A percentile compares a stretch with the other conserved stretches of the same genome.
phyloP scores from a whole-genome alignment of 1,139 yeast species.

The Magnusiomyces fungicola region DNA sequence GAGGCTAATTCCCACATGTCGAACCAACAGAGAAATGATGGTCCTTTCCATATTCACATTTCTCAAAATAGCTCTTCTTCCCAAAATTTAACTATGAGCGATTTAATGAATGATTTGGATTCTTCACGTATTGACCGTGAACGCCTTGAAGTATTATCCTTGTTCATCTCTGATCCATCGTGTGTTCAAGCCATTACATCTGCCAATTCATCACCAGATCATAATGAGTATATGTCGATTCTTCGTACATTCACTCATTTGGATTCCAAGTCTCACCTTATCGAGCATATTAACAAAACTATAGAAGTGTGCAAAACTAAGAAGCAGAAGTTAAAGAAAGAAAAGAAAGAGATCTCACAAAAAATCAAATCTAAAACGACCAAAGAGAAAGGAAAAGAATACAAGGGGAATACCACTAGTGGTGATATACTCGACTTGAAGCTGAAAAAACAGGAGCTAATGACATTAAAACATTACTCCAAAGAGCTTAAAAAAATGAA shows the following conservation, averaged over 20 bases:
- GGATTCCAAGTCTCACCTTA: slow-evolving; percentile 8
- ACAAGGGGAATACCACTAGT: too few species aligned
- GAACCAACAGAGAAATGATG: neutral
- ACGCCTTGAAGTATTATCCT: slow-evolving; percentile 5
- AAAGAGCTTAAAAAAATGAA: too few species aligned
- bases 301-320: neutral
- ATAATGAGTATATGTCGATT: slow-evolving; percentile 1
- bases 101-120: slow-evolving; percentile 1
- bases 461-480: too few species aligned
- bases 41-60: neutral
- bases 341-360: too few species aligned
- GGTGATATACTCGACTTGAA: too few species aligned
- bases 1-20: neutral
- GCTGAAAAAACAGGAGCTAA: too few species aligned
- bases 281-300: slow-evolving; percentile 6
- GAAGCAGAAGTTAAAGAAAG: too few species aligned
- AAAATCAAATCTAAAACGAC: too few species aligned
- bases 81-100: neutral
- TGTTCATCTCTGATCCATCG: slow-evolving; percentile 2
- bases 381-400: too few species aligned
- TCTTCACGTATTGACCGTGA: slow-evolving; percentile 10
- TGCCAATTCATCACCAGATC: neutral
- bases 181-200: slow-evolving; percentile 1
- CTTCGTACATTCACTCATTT: slow-evolving; percentile 8
- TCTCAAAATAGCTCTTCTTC: neutral